Evolutionary conservation across 1,284 basidiomycete species (phyloP), one percentile per base, ranked within the genome.

Genomic region (Paramarasmius palmivorus): DNA sequence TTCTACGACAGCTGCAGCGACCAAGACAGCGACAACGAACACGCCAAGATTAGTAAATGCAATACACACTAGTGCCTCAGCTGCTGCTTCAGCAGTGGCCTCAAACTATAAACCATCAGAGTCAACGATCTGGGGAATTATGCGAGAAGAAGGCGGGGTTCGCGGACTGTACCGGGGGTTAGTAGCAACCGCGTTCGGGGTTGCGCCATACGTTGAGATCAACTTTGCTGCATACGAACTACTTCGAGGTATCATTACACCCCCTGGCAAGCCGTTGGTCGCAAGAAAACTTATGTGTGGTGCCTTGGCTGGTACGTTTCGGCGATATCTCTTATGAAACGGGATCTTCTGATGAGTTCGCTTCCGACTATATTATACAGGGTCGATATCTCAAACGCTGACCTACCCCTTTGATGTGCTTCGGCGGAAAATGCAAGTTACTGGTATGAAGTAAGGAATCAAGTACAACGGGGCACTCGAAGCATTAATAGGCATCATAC

Each of bases 401-500:
- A 98, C 96, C 6, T 98, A 97, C 67, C 96, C 96, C 0, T 91
- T 98, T 64, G 96, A 99, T 68, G 93, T 98, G 1, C 72, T 98
- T 50, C 79, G 96, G 39, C 79, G 96, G 48, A 94, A 97, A 73
- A 95, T 99, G 90, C 96, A 99, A 69, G 92, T 96, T 53, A 85
- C 88, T 1, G 96, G 95, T 1, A 89, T 98, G 87, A 72, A 79
- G 57, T 76, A 77, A 55, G 79, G 82, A 39, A 72, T 83, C 58
- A 82, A 83, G 64, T 94, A 94, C 70, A 84, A 73, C 46, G 92
- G 93, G 23, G 93, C 89, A 15, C 65, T 92, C 54, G 88, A 94
- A 64, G 91, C 90, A 1, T 73, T 95, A 59, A 70, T 71, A 54
- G 80, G 79, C 54, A 93, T 93, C 48, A 57, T 94, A 22, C 78